Conservation (phyloP, 208 protist genomes). For the Acanthamoeba triangularis region DNA sequence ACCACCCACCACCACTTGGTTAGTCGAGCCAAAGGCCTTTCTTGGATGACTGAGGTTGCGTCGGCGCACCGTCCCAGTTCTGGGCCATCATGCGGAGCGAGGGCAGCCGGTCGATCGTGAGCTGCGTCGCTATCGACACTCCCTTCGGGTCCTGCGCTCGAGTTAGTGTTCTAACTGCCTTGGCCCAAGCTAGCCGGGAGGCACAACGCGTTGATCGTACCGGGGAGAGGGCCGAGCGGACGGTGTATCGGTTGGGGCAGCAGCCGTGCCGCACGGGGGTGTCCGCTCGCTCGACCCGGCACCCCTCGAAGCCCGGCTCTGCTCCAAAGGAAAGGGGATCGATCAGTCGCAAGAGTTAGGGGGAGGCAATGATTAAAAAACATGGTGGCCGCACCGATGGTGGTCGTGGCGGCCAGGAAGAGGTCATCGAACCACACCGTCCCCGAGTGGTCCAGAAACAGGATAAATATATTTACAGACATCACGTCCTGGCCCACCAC, state of each 20-base stretch:
- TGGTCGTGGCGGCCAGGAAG: neutral
- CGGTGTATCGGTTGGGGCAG: constrained; percentile 14
- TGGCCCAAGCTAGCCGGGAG: no score
- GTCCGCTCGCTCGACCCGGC: neutral
- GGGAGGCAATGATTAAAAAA: no score
- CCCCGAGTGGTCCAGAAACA: constrained; percentile 24
- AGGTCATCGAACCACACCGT: constrained; percentile 55
- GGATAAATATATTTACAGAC: neutral
- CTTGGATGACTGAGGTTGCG: neutral
- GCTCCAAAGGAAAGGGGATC: neutral
- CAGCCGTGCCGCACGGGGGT: neutral
- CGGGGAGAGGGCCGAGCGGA: neutral
- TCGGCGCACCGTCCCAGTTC: constrained; percentile 38
- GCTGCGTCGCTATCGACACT: constrained; percentile 46
- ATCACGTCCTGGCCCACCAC: neutral
- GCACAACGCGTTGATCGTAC: no score
- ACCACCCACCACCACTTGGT: no score
- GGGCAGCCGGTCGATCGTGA: constrained; percentile 30
- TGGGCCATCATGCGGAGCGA: constrained; percentile 13
- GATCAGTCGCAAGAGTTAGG: no score
- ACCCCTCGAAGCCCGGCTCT: neutral
- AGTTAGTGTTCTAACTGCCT: no score
- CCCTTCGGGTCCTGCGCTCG: neutral
- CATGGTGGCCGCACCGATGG: neutral
- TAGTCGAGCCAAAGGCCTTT: neutral